Percentiles rank a stretch among this genome's conserved stretches.
Conservation (phyloP, 192 early-diverging fungal species). For the Podila minutissima region DNA sequence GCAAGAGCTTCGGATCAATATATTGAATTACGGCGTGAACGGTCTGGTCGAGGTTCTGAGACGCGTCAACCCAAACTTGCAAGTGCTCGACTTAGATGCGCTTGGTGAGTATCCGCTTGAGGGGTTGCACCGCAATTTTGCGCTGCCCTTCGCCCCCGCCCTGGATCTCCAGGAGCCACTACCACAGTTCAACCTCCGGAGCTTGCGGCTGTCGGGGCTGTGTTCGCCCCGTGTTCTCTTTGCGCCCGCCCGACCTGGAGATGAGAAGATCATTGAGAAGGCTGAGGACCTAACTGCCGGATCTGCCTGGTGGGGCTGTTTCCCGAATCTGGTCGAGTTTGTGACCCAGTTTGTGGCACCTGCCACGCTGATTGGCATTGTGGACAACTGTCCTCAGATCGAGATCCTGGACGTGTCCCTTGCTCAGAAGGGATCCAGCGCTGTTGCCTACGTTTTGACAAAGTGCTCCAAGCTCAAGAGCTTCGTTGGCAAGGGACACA, state of each 20-base stretch:
- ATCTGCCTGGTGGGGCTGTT: not conserved
- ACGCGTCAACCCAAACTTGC: not conserved
- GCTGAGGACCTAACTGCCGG: not conserved
- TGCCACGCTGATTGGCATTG: not conserved
- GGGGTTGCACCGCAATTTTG: too few relatives aligned
- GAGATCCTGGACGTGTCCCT: not conserved
- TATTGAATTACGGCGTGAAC: not conserved
- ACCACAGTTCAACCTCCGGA: not conserved
- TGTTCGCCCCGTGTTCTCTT: not conserved
- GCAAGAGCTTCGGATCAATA: not conserved
- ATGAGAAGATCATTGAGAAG: not conserved
- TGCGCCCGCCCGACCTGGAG: not conserved
- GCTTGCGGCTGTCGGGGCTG: not conserved
- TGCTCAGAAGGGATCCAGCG: not conserved
- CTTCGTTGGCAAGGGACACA: not conserved
- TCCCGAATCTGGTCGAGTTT: not conserved
- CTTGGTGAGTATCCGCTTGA: too few relatives aligned
- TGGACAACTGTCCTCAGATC: not conserved
- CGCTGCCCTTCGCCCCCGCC: too few relatives aligned
- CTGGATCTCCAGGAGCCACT: not conserved
- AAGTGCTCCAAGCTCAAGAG: not conserved
- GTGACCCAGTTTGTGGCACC: not conserved
- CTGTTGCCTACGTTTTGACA: not conserved
- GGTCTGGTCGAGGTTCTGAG: not conserved
- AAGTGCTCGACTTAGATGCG: too few relatives aligned